A percentile compares a stretch with the other conserved stretches of the same genome.
phyloP scores from a whole-genome alignment of 352 stramenopile genomes.

The Phytopythium aichiense region DNA sequence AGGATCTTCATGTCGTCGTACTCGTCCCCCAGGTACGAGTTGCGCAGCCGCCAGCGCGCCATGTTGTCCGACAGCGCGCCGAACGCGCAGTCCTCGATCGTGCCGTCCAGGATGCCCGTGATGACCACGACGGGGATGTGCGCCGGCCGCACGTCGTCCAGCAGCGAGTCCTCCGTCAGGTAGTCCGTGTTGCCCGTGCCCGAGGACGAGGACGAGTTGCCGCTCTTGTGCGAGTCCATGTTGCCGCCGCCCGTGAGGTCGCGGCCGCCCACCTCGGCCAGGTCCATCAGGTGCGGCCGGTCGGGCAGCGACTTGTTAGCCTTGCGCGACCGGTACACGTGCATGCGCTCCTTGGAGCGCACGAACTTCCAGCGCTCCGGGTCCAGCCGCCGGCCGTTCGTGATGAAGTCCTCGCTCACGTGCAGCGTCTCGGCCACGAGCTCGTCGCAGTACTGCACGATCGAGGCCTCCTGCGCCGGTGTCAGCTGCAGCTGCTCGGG shows the following conservation, averaged over 20 bases:
- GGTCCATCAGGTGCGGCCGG: slow-evolving; percentile 18
- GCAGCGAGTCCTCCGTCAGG: slow-evolving; percentile 26
- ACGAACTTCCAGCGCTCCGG: slow-evolving; percentile 28
- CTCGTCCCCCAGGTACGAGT: slow-evolving; percentile 29
- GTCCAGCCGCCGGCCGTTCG: slow-evolving; percentile 23
- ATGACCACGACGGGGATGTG: slow-evolving; percentile 21
- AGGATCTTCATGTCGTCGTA: slow-evolving; percentile 34
- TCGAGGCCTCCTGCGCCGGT: slow-evolving; percentile 13
- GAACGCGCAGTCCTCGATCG: slow-evolving; percentile 27
- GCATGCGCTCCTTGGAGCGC: slow-evolving; percentile 24
- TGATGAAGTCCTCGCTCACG: slow-evolving; percentile 25
- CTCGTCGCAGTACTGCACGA: slow-evolving; percentile 26
- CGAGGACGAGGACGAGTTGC: slow-evolving; percentile 5
- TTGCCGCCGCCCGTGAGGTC: slow-evolving; percentile 13
- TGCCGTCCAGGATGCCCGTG: slow-evolving; percentile 28
- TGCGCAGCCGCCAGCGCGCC: slow-evolving; percentile 24
- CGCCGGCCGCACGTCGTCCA: slow-evolving; percentile 20
- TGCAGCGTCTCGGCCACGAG: slow-evolving; percentile 25
- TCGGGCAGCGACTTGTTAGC: slow-evolving; percentile 14
- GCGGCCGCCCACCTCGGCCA: slow-evolving; percentile 12
- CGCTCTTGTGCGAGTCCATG: slow-evolving; percentile 9
- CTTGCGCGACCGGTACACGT: slow-evolving; percentile 28
- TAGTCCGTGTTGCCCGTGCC: slow-evolving; percentile 16
- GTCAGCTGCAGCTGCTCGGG: slow-evolving; percentile 17
- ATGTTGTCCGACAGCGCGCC: slow-evolving; percentile 27